Base-by-base conservation (phyloP, 495 filamentous ascomycete species). In the Annulohypoxylon nitens region DNA sequence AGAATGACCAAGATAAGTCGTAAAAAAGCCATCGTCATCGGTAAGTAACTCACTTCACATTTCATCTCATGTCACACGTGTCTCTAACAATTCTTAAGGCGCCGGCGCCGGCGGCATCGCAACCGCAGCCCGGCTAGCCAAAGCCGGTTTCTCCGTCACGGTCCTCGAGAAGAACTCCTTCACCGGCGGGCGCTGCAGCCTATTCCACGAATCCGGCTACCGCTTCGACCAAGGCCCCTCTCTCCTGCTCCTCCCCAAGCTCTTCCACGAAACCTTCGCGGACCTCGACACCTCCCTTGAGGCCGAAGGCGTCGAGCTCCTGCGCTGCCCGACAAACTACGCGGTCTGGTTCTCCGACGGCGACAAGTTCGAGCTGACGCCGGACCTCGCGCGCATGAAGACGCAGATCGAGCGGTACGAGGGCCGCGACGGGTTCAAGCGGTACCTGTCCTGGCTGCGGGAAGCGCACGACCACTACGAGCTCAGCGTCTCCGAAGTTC, bases 191-290 rank as follows among this genome's bases (percentile, higher is more conserved):
- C 79, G 90, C 45, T 93, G 90, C 77, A 88, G 85, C 26, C 75
- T 92, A 26, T 80, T 92, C 50, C 75, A 81, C 25, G 79, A 86
- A 62, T 78, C 85, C 60, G 88, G 85, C 33, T 88, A 88, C 72
- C 86, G 90, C 23, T 92, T 92, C 81, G 90, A 93, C 76, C 90
- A 91, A 83, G 90, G 90, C 0, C 90, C 90, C 0, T 92, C 90
- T 0, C 84, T 93, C 4, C 85, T 93, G 2, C 81, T 93, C 4
- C 88, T 93, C 33, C 91, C 90, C 4, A 84, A 83, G 53, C 81
- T 92, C 50, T 93, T 92, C 81, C 81, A 82, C 20, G 87, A 90
- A 75, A 84, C 87, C 12, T 93, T 91, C 69, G 73, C 76, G 30
- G 90, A 93, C 72, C 86, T 92, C 3, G 88, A 83, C 47, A 91